A percentile compares a stretch with the other conserved stretches of the same genome.
Conservation (phyloP, 352 stramenopile genomes). For the Globisporangium solare region DNA sequence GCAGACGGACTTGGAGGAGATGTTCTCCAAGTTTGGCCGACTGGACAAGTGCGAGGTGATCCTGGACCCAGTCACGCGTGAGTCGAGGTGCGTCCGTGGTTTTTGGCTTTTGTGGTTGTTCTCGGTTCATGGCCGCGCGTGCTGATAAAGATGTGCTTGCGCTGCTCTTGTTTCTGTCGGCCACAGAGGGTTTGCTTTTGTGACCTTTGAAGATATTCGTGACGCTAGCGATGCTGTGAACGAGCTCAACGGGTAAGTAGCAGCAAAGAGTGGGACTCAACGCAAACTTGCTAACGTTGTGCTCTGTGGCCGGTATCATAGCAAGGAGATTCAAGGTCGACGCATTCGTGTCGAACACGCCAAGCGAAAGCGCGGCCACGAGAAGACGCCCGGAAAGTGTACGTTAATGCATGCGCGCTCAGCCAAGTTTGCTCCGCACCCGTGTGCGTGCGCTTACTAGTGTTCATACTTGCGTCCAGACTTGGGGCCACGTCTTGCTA, state of each 20-base stretch:
- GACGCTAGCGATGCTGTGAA: constrained; percentile 76
- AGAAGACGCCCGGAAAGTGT: constrained; percentile 85
- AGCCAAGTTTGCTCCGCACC: no score
- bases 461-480: constrained; percentile 24
- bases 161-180: background rate
- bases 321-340: constrained; percentile 70
- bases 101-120: background rate
- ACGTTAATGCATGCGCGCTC: constrained; percentile 13
- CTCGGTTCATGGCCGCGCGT: no score
- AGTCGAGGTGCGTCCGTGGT: constrained; percentile 44
- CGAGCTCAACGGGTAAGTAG: constrained; percentile 70
- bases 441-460: no score
- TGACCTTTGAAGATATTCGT: constrained; percentile 73
- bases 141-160: no score
- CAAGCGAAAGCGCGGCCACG: constrained; percentile 74
- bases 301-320: constrained; percentile 17
- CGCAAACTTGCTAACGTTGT: background rate
- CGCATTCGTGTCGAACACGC: constrained; percentile 75
- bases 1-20: constrained; percentile 56
- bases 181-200: constrained; percentile 64
- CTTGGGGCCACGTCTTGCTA: constrained; percentile 64
- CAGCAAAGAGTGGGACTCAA: background rate
- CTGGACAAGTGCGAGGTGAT: constrained; percentile 81
- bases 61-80: constrained; percentile 65
- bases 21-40: constrained; percentile 72